phyloP scores from a whole-genome alignment of 306 rosid genomes.

The Abrus precatorius region DNA sequence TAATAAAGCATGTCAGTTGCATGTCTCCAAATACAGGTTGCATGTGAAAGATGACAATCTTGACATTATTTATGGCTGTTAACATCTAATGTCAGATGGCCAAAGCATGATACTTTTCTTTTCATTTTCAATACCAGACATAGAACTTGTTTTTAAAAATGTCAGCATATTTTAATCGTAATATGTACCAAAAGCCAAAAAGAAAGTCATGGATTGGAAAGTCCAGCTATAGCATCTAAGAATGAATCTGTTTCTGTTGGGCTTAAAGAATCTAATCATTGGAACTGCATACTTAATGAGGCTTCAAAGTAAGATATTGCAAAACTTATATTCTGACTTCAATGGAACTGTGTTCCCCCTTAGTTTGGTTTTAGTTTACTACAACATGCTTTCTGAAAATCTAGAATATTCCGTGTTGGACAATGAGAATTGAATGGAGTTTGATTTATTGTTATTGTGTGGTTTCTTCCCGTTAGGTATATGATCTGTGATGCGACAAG shows the following conservation, averaged over 20 bases:
- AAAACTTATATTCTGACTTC: conserved; percentile 1
- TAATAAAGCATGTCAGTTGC: conserved; percentile 4
- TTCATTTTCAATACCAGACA: neutral
- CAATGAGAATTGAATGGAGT: neutral
- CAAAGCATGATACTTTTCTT: conserved; percentile 15
- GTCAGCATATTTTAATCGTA: neutral
- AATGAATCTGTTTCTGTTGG: conserved; percentile 2
- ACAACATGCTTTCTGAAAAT: neutral
- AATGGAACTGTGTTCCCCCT: neutral
- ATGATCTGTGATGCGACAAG: neutral
- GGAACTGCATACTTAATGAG: neutral
- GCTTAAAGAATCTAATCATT: neutral
- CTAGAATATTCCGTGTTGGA: neutral
- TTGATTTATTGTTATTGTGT: conserved; percentile 13
- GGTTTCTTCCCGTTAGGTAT: conserved; percentile 11
- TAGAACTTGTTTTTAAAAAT: neutral
- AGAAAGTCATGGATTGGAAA: neutral
- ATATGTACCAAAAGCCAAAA: neutral
- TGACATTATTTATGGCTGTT: conserved; percentile 9
- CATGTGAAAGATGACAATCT: conserved; percentile 8
- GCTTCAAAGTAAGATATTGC: neutral
- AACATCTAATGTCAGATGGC: conserved; percentile 19
- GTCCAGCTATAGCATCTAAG: conserved; percentile 4
- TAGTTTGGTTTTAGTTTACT: conserved; percentile 2
- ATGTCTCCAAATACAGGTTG: conserved; percentile 19